These are phyloP conservation scores for Pisolithus sp. DNA, from an alignment of 768 basidiomycete species.

Conservation along the genomic window DNA sequence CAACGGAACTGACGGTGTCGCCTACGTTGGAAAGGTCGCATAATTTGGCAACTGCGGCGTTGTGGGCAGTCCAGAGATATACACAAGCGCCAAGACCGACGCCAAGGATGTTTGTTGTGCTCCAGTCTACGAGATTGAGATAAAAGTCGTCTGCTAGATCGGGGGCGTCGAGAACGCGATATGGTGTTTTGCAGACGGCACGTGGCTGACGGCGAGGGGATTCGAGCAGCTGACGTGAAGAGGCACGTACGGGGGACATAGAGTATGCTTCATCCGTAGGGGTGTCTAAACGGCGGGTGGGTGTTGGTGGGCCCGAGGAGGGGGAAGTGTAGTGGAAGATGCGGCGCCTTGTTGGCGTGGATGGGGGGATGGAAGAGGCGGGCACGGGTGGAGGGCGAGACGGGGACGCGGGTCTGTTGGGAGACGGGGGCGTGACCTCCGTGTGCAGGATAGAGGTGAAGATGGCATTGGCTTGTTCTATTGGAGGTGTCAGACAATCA, in stretches of 20 bases:
- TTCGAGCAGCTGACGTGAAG: conserved; percentile 75
- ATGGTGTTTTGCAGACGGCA: conserved; percentile 89
- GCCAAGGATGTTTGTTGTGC: conserved; percentile 87
- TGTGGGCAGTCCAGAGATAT: conserved; percentile 96
- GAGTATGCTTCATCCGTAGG: conserved; percentile 87
- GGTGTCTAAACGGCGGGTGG: conserved; percentile 63
- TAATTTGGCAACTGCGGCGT: conserved; percentile 85
- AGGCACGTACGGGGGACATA: conserved; percentile 81
- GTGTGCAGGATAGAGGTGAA: conserved; percentile 73
- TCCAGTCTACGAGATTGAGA: conserved; percentile 97
- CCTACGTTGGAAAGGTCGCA: conserved; percentile 64
- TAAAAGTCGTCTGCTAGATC: conserved; percentile 98
- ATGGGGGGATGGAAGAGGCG: conserved; percentile 36
- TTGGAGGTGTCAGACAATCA: conserved; percentile 10
- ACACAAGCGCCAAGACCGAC: conserved; percentile 90
- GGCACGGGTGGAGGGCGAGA: conserved; percentile 37
- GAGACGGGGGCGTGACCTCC: conserved; percentile 70
- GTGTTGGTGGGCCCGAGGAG: conserved; percentile 48
- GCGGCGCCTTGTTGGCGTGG: conserved; percentile 47
- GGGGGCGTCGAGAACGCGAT: conserved; percentile 94
- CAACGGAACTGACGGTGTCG: conserved; percentile 81
- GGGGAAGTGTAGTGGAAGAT: conserved; percentile 67
- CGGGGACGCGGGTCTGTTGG: conserved; percentile 57
- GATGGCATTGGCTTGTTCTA: conserved; percentile 81
- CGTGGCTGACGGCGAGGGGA: conserved; percentile 78